Conservation (phyloP, 768 basidiomycete genomes). For the Tylopilus sp. region DNA sequence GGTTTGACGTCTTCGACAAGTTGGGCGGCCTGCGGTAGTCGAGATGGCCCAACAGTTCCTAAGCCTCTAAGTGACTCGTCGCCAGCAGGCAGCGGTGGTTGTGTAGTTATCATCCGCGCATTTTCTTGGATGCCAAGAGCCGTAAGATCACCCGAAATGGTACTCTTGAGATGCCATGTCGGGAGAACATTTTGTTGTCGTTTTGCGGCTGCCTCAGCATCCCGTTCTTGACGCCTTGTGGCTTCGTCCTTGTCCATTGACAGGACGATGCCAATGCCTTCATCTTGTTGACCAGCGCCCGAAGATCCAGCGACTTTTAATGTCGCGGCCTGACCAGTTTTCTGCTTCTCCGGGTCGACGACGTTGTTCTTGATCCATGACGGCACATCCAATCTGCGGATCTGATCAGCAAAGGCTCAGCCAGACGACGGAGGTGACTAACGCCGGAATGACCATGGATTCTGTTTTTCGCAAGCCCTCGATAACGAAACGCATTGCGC, state of each 20-base stretch:
- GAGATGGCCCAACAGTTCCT: conserved; percentile 46
- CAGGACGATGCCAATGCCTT: conserved; percentile 69
- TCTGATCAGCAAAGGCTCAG: conserved; percentile 1
- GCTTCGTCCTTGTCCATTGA: conserved; percentile 87
- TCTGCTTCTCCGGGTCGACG: conserved; percentile 59
- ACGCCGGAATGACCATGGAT: conserved; percentile 81
- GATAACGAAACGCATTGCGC: conserved; percentile 82
- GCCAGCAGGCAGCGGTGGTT: conserved; percentile 44
- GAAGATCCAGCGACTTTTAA: conserved; percentile 75
- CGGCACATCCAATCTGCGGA: conserved; percentile 71
- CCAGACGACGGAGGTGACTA: conserved; percentile 28
- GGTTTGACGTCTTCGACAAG: conserved; percentile 42
- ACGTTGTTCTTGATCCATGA: conserved; percentile 78
- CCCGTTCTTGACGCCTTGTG: conserved; percentile 66
- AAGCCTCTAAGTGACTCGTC: conserved; percentile 73
- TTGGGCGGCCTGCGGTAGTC: conserved; percentile 27
- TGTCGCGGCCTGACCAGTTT: conserved; percentile 47
- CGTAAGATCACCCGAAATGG: conserved; percentile 89
- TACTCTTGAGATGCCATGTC: conserved; percentile 94
- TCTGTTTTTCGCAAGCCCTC: conserved; percentile 90
- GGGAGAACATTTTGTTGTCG: conserved; percentile 89
- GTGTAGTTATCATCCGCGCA: conserved; percentile 46
- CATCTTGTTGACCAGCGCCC: conserved; percentile 55
- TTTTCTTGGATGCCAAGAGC: conserved; percentile 77
- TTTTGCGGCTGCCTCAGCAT: conserved; percentile 80